Evolutionary conservation across 2,329 filamentous ascomycete species (phyloP).

Genomic region (Xylaria sp.): DNA sequence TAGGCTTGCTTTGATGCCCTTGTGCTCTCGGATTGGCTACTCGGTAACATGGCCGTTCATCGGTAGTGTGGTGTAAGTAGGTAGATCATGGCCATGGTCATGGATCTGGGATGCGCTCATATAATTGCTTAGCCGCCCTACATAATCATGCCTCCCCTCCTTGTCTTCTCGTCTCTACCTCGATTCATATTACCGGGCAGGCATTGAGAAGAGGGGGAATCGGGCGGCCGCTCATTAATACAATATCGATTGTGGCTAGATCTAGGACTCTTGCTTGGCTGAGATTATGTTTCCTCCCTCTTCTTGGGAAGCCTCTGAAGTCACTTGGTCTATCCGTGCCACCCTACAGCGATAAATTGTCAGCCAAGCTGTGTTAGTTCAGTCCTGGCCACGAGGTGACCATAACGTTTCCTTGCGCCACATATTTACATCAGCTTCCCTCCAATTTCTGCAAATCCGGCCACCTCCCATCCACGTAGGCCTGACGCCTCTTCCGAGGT

Average conservation of each 20-base stretch:
- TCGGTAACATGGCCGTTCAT: conserved; percentile 21
- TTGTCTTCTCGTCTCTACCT: conserved; percentile 22
- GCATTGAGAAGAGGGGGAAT: conserved; percentile 5
- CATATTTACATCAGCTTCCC: conserved; percentile 34
- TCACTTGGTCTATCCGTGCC: conserved; percentile 33
- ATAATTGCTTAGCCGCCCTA: conserved; percentile 31
- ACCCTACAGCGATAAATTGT: conserved; percentile 32
- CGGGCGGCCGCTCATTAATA: conserved; percentile 12
- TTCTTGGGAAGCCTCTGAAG: conserved; percentile 26
- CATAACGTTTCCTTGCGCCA: conserved; percentile 32
- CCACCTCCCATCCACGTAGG: conserved; percentile 27
- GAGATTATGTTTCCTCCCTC: conserved; percentile 33
- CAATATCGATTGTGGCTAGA: conserved; percentile 21
- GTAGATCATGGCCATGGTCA: conserved; percentile 22
- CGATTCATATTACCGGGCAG: conserved; percentile 11
- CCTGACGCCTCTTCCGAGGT: conserved; percentile 32
- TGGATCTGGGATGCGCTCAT: conserved; percentile 31
- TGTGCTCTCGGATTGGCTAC: conserved; percentile 30
- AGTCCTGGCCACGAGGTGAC: conserved; percentile 36
- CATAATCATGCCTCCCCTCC: conserved; percentile 12
- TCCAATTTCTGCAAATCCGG: conserved; percentile 26
- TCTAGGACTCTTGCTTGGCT: conserved; percentile 37
- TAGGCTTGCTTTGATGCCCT: conserved; percentile 25
- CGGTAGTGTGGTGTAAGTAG: conserved; percentile 23
- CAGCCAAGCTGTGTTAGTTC: conserved; percentile 34